Conservation (phyloP, 495 filamentous ascomycete species). For the Darksidea phi region DNA sequence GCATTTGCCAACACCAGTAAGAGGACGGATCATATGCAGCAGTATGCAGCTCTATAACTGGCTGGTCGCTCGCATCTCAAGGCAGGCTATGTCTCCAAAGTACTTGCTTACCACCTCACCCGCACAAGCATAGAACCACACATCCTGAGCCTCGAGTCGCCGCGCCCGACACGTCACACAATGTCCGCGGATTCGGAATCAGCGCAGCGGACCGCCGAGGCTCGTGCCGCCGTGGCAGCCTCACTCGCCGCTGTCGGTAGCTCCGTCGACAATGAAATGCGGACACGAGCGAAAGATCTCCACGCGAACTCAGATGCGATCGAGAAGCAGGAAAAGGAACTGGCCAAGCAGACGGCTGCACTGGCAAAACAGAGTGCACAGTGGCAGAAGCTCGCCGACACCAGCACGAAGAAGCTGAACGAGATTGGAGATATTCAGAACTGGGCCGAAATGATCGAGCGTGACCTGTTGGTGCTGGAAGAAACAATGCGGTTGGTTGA, state of each 20-base stretch:
- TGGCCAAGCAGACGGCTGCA: constrained; percentile 62
- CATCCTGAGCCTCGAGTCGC: neutral
- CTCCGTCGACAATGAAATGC: constrained; percentile 66
- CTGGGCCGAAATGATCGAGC: constrained; percentile 94
- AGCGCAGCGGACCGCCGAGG: constrained; percentile 56
- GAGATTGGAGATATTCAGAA: constrained; percentile 96
- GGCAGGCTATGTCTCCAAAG: neutral
- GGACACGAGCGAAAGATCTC: constrained; percentile 70
- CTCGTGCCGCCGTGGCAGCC: constrained; percentile 72
- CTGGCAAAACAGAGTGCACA: constrained; percentile 70
- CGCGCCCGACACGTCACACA: constrained; percentile 14
- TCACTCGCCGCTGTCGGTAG: constrained; percentile 70
- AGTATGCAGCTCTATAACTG: constrained; percentile 19
- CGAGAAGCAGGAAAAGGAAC: constrained; percentile 66
- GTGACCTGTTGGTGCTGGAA: constrained; percentile 83
- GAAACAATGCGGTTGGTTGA: constrained; percentile 74
- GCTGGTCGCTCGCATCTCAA: constrained; percentile 14
- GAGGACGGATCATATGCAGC: constrained; percentile 1
- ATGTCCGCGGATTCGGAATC: constrained; percentile 32
- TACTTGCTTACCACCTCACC: constrained; percentile 5
- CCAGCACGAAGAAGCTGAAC: constrained; percentile 72
- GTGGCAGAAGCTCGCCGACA: constrained; percentile 65
- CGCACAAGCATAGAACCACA: constrained; percentile 5
- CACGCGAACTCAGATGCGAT: constrained; percentile 71
- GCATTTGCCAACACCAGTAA: constrained; percentile 5